phyloP scores from a whole-genome alignment of 2,329 filamentous ascomycete species.

The Claviceps humidiphila region DNA sequence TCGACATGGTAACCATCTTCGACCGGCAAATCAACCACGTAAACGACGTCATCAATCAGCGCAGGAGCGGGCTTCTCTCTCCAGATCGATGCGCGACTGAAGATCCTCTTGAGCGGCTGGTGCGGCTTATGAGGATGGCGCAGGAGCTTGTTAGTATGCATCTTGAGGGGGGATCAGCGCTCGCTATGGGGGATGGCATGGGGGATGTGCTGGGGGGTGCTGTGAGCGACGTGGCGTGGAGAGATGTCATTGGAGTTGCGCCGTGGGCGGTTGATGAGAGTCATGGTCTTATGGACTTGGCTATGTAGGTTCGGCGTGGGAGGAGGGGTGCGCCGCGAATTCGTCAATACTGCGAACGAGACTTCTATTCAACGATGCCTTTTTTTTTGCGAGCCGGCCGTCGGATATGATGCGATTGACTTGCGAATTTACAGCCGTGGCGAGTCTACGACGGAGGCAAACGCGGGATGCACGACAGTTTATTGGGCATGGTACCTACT shows the following conservation, averaged over 20 bases:
- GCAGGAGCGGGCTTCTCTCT: constrained; percentile 14
- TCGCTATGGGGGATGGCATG: constrained; percentile 11
- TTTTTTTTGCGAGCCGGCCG: background rate
- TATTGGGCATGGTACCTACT: background rate
- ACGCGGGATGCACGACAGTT: background rate
- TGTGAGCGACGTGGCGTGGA: constrained; percentile 8
- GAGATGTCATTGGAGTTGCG: constrained; percentile 8
- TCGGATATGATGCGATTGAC: background rate
- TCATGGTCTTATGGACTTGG: constrained; percentile 1
- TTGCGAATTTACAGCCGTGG: background rate
- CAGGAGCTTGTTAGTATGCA: constrained; percentile 19
- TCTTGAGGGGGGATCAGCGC: constrained; percentile 12
- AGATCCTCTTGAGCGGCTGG: constrained; percentile 20
- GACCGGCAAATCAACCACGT: constrained; percentile 18
- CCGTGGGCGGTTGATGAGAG: constrained; percentile 5
- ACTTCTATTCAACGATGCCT: no score
- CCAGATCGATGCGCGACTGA: constrained; percentile 8
- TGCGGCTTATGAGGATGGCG: constrained; percentile 18
- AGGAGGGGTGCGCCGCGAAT: no score
- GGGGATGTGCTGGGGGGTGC: background rate
- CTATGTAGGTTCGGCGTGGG: background rate
- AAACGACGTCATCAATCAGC: constrained; percentile 15
- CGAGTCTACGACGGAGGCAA: no score
- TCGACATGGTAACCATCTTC: constrained; percentile 13
- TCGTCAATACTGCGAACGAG: no score